A percentile compares a stretch with the other conserved stretches of the same genome.
Evolutionary conservation across 2,329 filamentous ascomycete genomes (phyloP).

Genomic region (Fusarium sp.): DNA sequence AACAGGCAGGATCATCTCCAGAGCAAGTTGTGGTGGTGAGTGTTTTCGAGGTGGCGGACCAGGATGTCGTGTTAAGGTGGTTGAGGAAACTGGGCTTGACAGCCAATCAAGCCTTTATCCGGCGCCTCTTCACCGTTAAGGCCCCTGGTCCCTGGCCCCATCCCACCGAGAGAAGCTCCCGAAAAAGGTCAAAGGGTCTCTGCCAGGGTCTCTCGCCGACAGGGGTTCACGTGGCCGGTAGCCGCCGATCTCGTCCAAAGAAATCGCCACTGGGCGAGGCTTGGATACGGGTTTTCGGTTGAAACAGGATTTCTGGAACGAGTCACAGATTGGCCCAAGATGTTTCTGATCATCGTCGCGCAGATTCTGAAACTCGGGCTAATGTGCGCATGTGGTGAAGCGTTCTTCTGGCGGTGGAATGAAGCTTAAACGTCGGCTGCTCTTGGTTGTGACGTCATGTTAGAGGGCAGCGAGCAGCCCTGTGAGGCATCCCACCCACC

Average conservation of each 20-base stretch:
- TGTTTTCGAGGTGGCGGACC: conserved; percentile 27
- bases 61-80: conserved; percentile 29
- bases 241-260: conserved; percentile 43
- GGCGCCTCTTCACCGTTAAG: conserved; percentile 22
- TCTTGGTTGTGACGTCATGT: conserved; percentile 34
- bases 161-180: conserved; percentile 11
- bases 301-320: conserved; percentile 44
- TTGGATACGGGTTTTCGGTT: conserved; percentile 10
- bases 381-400: conserved; percentile 11
- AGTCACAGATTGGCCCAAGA: conserved; percentile 27
- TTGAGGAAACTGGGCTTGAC: conserved; percentile 19
- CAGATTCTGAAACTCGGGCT: conserved; percentile 44
- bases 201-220: conserved; percentile 19
- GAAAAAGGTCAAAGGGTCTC: conserved; percentile 35
- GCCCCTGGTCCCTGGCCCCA: conserved; percentile 25
- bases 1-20: conserved; percentile 43
- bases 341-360: conserved; percentile 40
- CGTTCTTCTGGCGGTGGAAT: conserved; percentile 13
- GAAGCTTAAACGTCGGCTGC: conserved; percentile 11
- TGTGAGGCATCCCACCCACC: not conserved
- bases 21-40: conserved; percentile 30
- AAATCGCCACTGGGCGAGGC: conserved; percentile 34
- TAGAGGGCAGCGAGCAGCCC: conserved; percentile 7
- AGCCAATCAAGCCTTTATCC: conserved; percentile 41
- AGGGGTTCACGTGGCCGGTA: conserved; percentile 38